Conservation (phyloP, 2,329 filamentous ascomycete genomes). For the Scopulariopsis brevicaulis region DNA sequence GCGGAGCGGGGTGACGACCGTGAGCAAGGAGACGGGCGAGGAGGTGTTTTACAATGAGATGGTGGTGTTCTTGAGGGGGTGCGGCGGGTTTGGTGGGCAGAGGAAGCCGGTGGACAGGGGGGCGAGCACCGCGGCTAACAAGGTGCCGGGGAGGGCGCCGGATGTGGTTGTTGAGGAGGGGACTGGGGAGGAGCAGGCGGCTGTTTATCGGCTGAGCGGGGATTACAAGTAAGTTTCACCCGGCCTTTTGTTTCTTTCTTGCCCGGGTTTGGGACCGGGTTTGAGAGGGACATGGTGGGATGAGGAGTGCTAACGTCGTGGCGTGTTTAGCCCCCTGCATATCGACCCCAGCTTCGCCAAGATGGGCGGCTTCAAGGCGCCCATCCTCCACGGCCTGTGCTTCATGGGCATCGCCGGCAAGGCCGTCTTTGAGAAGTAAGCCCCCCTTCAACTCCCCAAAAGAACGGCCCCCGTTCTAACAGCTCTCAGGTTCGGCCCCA, state of each 20-base stretch:
- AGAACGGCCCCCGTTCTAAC: constrained; percentile 1
- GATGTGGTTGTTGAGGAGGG: constrained; percentile 77
- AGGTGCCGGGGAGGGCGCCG: constrained; percentile 62
- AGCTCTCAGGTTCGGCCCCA: constrained; percentile 51
- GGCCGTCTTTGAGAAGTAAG: constrained; percentile 63
- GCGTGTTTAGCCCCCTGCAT: constrained; percentile 58
- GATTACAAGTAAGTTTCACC: constrained; percentile 60
- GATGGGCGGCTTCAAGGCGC: constrained; percentile 86
- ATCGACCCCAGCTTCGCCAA: constrained; percentile 91
- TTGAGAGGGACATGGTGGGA: not conserved
- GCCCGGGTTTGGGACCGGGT: not conserved
- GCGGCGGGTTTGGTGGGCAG: constrained; percentile 79
- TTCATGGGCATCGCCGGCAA: constrained; percentile 87
- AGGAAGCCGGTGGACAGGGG: constrained; percentile 70
- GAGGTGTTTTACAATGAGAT: constrained; percentile 95
- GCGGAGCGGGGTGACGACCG: constrained; percentile 68
- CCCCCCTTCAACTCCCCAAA: not conserved
- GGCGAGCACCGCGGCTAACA: constrained; percentile 67
- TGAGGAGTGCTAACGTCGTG: not conserved
- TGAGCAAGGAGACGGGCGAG: constrained; percentile 74
- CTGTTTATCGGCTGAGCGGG: constrained; percentile 83
- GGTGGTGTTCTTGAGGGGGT: constrained; percentile 84
- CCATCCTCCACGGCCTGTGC: constrained; percentile 95
- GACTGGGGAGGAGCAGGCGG: constrained; percentile 85
- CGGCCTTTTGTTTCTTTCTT: not conserved